These are phyloP conservation scores for Lonicera japonica DNA, from an alignment of 129 eudicot species.

Conservation along the genomic window DNA sequence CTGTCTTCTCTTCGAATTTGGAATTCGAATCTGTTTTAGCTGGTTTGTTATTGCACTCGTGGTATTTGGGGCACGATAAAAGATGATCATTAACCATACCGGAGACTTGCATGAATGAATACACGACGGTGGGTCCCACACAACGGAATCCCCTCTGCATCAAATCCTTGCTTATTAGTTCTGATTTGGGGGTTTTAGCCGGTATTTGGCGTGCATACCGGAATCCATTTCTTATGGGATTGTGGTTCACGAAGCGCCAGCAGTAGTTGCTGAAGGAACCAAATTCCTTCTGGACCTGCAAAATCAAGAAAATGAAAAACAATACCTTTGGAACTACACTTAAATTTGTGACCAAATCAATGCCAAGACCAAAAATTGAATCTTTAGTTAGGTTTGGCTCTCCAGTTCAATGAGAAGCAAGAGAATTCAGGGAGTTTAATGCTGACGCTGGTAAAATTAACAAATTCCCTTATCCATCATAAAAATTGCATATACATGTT, in stretches of 20 bases:
- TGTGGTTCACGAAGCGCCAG: slow-evolving; percentile 64
- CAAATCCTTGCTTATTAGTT: slow-evolving; percentile 73
- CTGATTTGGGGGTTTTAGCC: slow-evolving; percentile 70
- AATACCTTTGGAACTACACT: too few relatives aligned
- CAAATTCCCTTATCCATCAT: too few relatives aligned
- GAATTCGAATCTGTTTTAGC: slow-evolving; percentile 13
- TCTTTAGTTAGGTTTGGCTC: too few relatives aligned
- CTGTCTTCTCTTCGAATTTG: slow-evolving; percentile 16
- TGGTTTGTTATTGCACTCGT: slow-evolving; percentile 29
- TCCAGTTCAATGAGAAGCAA: too few relatives aligned
- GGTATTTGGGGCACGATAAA: slow-evolving; percentile 63
- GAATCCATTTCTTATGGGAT: slow-evolving; percentile 42
- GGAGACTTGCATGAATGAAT: slow-evolving; percentile 82
- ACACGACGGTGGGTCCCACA: slow-evolving; percentile 74
- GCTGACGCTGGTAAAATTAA: too few relatives aligned
- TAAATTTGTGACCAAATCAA: too few relatives aligned
- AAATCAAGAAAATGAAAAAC: slow-evolving; percentile 7
- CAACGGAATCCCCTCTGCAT: slow-evolving; percentile 70
- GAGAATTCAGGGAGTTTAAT: too few relatives aligned
- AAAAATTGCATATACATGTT: too few relatives aligned
- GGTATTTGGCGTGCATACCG: slow-evolving; percentile 76
- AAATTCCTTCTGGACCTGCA: slow-evolving; percentile 74
- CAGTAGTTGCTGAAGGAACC: slow-evolving; percentile 64
- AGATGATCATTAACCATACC: slow-evolving; percentile 85
- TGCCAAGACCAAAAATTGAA: too few relatives aligned